phyloP scores from a whole-genome alignment of 2,329 filamentous ascomycete species.

The Westerdykella sp. region DNA sequence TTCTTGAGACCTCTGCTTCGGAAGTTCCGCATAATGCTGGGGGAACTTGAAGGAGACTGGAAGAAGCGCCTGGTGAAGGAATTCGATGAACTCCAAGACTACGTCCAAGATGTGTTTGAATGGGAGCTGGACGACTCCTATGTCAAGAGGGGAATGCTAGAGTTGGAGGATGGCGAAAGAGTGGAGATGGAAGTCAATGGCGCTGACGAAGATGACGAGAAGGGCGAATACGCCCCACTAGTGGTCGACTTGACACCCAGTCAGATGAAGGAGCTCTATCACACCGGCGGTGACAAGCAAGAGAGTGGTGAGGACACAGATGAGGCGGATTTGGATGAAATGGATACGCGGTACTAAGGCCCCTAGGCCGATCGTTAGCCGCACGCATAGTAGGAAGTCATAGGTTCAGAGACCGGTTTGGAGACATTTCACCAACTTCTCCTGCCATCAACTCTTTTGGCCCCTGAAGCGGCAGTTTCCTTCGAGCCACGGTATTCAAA shows the following conservation, averaged over 20 bases:
- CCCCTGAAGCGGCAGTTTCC: too few species aligned
- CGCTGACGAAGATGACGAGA: constrained; percentile 56
- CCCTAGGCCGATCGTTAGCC: too few species aligned
- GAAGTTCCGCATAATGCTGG: constrained; percentile 48
- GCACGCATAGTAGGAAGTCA: not conserved
- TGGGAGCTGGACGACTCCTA: constrained; percentile 54
- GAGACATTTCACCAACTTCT: too few species aligned
- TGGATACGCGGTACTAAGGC: constrained; percentile 35
- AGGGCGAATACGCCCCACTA: constrained; percentile 58
- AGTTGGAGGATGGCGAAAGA: constrained; percentile 58
- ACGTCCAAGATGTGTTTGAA: constrained; percentile 49
- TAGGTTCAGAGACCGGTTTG: not conserved
- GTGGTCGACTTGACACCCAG: constrained; percentile 50
- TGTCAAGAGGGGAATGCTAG: constrained; percentile 52
- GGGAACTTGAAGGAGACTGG: constrained; percentile 40
- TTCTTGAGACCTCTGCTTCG: constrained; percentile 50
- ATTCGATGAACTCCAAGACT: constrained; percentile 50
- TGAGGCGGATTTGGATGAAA: constrained; percentile 33
- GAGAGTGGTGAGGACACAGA: constrained; percentile 32
- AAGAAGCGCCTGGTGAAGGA: constrained; percentile 46
- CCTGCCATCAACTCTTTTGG: too few species aligned
- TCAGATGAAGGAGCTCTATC: constrained; percentile 36
- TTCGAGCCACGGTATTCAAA: too few species aligned
- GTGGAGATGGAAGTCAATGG: constrained; percentile 53
- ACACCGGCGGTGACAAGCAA: constrained; percentile 10